phyloP scores from a whole-genome alignment of 192 early-diverging fungal species.

The Thamnidium elegans region DNA sequence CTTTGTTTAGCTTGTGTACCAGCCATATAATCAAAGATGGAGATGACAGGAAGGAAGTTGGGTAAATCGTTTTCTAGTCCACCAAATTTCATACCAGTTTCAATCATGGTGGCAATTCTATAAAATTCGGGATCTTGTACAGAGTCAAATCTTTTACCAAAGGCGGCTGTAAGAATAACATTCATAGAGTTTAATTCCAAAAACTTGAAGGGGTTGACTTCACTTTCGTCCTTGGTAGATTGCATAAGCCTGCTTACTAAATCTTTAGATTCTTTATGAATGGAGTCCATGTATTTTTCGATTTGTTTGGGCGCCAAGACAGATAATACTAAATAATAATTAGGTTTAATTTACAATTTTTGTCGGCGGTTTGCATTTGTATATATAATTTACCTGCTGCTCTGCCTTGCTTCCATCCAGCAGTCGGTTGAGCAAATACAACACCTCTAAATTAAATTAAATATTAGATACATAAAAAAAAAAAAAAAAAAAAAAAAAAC shows the following conservation, averaged over 20 bases:
- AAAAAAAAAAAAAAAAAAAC: background rate
- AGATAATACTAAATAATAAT: background rate
- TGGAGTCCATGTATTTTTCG: background rate
- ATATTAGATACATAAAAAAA: no score
- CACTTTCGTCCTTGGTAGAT: background rate
- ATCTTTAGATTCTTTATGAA: background rate
- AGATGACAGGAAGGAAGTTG: slow-evolving; percentile 2
- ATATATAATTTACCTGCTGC: slow-evolving; percentile 2
- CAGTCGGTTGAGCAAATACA: background rate
- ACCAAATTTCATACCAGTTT: background rate
- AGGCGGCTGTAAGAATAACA: background rate
- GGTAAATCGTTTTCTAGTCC: background rate
- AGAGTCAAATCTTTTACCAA: slow-evolving; percentile 1
- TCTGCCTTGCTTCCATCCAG: slow-evolving; percentile 6
- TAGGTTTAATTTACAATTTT: no score
- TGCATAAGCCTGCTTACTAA: background rate
- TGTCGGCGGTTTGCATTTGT: no score
- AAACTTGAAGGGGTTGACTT: background rate
- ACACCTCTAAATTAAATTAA: background rate
- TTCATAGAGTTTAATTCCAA: slow-evolving; percentile 10
- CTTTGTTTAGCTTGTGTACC: background rate
- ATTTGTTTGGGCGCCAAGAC: slow-evolving; percentile 7
- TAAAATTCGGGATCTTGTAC: slow-evolving; percentile 8
- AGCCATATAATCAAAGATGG: background rate
- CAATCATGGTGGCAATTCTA: background rate